Percentiles rank a stretch among this genome's conserved stretches.
Evolutionary conservation across 768 basidiomycete genomes (phyloP).

Genomic region (Mycena crocata): DNA sequence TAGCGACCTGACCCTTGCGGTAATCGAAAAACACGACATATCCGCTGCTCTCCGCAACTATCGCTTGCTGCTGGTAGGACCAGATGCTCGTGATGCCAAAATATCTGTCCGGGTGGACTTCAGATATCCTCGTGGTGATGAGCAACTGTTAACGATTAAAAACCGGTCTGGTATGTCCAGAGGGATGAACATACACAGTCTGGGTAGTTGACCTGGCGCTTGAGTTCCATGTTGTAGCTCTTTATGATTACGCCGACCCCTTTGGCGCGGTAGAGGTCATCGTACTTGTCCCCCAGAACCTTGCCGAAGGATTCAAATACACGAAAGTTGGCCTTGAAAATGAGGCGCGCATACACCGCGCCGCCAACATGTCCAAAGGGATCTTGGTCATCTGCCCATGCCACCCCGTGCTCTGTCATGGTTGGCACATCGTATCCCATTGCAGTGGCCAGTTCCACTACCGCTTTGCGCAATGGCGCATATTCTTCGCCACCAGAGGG

Average conservation of each 20-base stretch:
- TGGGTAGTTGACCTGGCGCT: constrained; percentile 2
- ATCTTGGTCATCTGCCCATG: constrained; percentile 18
- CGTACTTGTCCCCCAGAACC: constrained; percentile 3
- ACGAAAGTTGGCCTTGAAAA: constrained; percentile 1
- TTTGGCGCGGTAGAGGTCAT: not conserved
- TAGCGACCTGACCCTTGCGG: not conserved
- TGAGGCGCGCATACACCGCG: not conserved
- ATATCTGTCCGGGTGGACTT: constrained; percentile 4
- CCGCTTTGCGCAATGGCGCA: constrained; percentile 28
- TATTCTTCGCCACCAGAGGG: constrained; percentile 20
- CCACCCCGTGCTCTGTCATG: constrained; percentile 14
- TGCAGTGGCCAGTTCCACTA: constrained; percentile 1
- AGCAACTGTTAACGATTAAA: not conserved
- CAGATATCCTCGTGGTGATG: not conserved
- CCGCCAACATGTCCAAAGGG: constrained; percentile 14
- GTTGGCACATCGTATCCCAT: constrained; percentile 18
- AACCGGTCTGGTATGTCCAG: not conserved
- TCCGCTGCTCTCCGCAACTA: constrained; percentile 11
- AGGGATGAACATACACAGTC: not conserved
- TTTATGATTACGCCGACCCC: not conserved
- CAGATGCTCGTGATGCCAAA: not conserved
- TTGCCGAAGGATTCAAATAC: constrained; percentile 8
- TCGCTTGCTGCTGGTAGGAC: constrained; percentile 15
- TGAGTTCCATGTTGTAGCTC: not conserved
- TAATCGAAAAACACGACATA: constrained; percentile 10